Percentiles rank a stretch among this genome's conserved stretches.
phyloP scores from a whole-genome alignment of 2,329 filamentous ascomycete genomes.

The Trichoderma polysporum region DNA sequence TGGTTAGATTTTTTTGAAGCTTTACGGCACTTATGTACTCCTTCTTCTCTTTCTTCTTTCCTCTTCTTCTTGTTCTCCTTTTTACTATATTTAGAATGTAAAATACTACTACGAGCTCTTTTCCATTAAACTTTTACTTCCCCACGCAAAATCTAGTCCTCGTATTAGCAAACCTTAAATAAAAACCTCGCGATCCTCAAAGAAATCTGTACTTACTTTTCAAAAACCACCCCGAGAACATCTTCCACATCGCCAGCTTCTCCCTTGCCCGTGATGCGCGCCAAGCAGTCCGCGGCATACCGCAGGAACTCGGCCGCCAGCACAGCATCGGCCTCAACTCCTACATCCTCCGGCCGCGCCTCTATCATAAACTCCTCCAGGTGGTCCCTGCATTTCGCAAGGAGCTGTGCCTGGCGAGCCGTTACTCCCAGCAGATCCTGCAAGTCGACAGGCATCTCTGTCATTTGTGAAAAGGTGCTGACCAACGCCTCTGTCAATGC shows the following conservation, averaged over 20 bases:
- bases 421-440: constrained; percentile 87
- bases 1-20: background rate
- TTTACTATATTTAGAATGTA: constrained; percentile 15
- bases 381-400: constrained; percentile 69
- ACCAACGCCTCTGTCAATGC: constrained; percentile 66
- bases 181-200: too few relatives aligned
- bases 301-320: constrained; percentile 87
- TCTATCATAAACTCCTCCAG: constrained; percentile 71
- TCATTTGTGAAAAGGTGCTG: constrained; percentile 68
- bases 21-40: constrained; percentile 17
- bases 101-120: constrained; percentile 13
- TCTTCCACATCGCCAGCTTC: constrained; percentile 91
- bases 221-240: constrained; percentile 93
- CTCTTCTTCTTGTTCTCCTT: background rate
- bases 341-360: constrained; percentile 41
- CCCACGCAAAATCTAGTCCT: constrained; percentile 46
- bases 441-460: constrained; percentile 66
- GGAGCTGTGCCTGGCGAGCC: constrained; percentile 80
- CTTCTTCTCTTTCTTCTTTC: constrained; percentile 23
- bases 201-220: constrained; percentile 93
- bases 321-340: constrained; percentile 72
- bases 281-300: constrained; percentile 74
- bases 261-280: constrained; percentile 82
- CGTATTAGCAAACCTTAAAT: constrained; percentile 3
- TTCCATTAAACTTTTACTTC: constrained; percentile 34